Conservation (phyloP, 2,329 filamentous ascomycete genomes). For the Didymella exigua region DNA sequence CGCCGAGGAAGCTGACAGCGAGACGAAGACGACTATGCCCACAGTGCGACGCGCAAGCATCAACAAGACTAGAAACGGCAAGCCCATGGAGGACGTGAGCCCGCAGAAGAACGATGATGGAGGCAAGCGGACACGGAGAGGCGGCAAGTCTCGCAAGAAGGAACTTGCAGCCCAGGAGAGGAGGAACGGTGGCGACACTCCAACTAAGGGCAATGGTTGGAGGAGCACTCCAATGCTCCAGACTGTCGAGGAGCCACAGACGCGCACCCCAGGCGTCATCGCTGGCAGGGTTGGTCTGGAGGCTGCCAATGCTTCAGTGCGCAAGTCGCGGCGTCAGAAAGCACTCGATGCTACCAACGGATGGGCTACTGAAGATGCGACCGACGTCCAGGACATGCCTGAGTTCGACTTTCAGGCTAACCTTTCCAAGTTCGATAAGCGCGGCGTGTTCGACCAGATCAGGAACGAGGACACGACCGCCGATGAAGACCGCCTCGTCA, state of each 20-base stretch:
- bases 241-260: conserved; percentile 55
- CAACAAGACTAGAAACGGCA: conserved; percentile 49
- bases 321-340: conserved; percentile 55
- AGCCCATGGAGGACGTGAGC: conserved; percentile 47
- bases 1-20: conserved; percentile 47
- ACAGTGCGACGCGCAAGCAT: conserved; percentile 44
- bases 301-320: conserved; percentile 47
- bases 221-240: conserved; percentile 71
- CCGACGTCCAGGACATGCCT: conserved; percentile 88
- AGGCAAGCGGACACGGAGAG: conserved; percentile 53
- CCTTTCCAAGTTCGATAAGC: conserved; percentile 93
- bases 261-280: conserved; percentile 47
- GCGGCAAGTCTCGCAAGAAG: conserved; percentile 54
- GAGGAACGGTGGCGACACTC: conserved; percentile 39
- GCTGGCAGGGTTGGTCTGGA: conserved; percentile 45
- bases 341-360: conserved; percentile 70
- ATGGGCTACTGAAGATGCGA: conserved; percentile 96
- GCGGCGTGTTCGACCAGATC: conserved; percentile 88
- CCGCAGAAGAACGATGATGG: conserved; percentile 44
- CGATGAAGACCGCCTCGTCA: conserved; percentile 88
- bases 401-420: conserved; percentile 94
- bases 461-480: conserved; percentile 84
- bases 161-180: conserved; percentile 51
- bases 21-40: conserved; percentile 34
- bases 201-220: conserved; percentile 67